Percentiles rank a stretch among this genome's conserved stretches.
Conservation (phyloP, 257 asterid species). For the Ophiorrhiza pumila region DNA sequence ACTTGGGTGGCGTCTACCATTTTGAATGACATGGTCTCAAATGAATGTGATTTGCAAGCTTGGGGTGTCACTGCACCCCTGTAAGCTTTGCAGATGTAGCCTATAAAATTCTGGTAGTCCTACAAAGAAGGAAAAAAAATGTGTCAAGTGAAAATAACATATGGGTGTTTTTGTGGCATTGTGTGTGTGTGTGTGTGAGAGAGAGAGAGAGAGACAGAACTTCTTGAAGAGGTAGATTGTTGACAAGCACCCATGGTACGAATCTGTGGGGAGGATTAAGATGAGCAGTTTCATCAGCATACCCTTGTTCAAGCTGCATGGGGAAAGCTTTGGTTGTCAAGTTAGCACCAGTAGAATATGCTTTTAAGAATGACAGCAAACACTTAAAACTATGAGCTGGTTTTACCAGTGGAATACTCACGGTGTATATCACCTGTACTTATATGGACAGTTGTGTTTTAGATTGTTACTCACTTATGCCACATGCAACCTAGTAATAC, state of each 20-base stretch:
- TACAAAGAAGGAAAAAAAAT: constrained; percentile 27
- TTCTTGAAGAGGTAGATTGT: constrained; percentile 64
- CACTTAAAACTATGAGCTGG: too few species aligned
- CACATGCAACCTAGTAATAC: too few species aligned
- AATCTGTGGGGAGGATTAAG: constrained; percentile 73
- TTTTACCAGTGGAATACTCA: too few species aligned
- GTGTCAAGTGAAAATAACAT: not conserved
- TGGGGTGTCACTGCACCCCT: constrained; percentile 45
- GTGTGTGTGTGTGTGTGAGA: not conserved
- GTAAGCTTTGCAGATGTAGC: constrained; percentile 66
- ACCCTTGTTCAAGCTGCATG: constrained; percentile 62
- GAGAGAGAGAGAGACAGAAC: constrained; percentile 28
- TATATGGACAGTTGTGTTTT: too few species aligned
- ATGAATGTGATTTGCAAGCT: constrained; percentile 45
- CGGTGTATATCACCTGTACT: too few species aligned
- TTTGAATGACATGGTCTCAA: constrained; percentile 24
- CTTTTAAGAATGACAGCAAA: too few species aligned
- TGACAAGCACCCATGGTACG: constrained; percentile 91
- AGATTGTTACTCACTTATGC: too few species aligned
- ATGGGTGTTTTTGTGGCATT: not conserved
- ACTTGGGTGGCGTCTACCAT: constrained; percentile 25
- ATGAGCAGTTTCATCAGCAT: constrained; percentile 64
- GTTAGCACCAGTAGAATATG: not conserved
- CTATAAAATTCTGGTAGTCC: constrained; percentile 65
- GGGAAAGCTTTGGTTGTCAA: not conserved